Evolutionary conservation across 805 yeast genomes (phyloP).

Genomic region (Metschnikowia peoriensis): DNA sequence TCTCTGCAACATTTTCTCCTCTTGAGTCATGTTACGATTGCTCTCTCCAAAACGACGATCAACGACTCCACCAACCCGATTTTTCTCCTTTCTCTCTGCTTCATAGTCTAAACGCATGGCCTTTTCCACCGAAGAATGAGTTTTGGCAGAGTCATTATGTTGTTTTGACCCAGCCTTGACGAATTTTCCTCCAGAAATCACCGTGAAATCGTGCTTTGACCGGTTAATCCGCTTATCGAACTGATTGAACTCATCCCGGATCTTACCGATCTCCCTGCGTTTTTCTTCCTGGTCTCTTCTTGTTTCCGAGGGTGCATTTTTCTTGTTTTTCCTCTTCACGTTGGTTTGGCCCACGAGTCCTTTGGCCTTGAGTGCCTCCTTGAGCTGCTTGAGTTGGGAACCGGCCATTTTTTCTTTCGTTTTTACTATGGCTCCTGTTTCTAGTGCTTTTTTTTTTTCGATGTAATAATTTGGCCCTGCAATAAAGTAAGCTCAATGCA

Average conservation of each 20-base stretch:
- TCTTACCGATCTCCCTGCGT: conserved; percentile 48
- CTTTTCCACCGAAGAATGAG: conserved; percentile 37
- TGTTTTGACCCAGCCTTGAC: conserved; percentile 42
- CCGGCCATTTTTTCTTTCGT: conserved; percentile 58
- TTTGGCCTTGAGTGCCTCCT: conserved; percentile 68
- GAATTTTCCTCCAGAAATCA: conserved; percentile 41
- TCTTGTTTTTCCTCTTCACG: conserved; percentile 53
- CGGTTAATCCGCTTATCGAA: conserved; percentile 77
- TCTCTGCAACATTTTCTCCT: conserved; percentile 93
- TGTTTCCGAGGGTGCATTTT: conserved; percentile 56
- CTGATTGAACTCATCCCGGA: conserved; percentile 84
- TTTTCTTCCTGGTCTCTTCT: conserved; percentile 64
- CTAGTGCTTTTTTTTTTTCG: not conserved
- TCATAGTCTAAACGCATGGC: conserved; percentile 59
- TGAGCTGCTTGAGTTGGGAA: conserved; percentile 81
- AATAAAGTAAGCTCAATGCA: too few species aligned
- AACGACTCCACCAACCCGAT: conserved; percentile 71
- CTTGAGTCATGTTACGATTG: conserved; percentile 65
- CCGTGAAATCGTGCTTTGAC: conserved; percentile 54
- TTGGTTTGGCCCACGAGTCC: conserved; percentile 89
- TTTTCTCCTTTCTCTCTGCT: conserved; percentile 57
- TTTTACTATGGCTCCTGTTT: too few species aligned
- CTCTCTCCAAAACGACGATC: conserved; percentile 94
- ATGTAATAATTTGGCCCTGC: too few species aligned
- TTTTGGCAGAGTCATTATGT: conserved; percentile 32